A percentile compares a stretch with the other conserved stretches of the same genome.
These are phyloP conservation scores for Lipomyces yamadae DNA, from an alignment of 805 yeast genomes.

Conservation along the genomic window DNA sequence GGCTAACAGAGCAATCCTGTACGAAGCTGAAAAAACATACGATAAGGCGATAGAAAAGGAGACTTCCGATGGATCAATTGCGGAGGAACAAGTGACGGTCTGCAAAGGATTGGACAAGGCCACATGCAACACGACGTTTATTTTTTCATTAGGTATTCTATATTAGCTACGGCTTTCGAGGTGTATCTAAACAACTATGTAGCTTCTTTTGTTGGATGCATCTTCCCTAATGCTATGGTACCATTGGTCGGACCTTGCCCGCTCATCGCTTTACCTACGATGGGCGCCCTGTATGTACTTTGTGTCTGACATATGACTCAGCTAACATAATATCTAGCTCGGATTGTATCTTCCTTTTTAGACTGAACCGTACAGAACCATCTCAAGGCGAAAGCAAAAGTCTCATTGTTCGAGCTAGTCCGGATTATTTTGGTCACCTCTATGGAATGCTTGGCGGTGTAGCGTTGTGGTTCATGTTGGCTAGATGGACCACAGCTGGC, in stretches of 20 bases:
- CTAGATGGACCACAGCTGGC: constrained; percentile 31
- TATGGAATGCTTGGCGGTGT: constrained; percentile 29
- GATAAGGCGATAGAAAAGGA: constrained; percentile 8
- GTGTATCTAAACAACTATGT: background rate
- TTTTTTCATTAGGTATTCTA: constrained; percentile 24
- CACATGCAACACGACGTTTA: constrained; percentile 22
- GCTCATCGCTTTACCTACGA: constrained; percentile 22
- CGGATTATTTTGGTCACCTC: constrained; percentile 18
- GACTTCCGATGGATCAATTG: constrained; percentile 15
- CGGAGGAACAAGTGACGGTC: background rate
- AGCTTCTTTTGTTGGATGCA: constrained; percentile 25
- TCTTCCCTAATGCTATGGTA: constrained; percentile 22
- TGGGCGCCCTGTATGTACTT: constrained; percentile 26
- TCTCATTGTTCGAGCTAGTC: background rate
- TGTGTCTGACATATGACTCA: background rate
- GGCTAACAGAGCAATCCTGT: constrained; percentile 19
- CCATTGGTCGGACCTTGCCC: constrained; percentile 28
- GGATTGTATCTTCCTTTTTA: background rate
- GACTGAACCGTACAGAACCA: constrained; percentile 2
- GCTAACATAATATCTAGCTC: constrained; percentile 7
- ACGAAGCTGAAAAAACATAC: constrained; percentile 18
- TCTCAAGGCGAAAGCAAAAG: background rate
- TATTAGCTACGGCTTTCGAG: background rate
- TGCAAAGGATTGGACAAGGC: constrained; percentile 17
- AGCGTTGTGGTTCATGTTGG: constrained; percentile 23